Evolutionary conservation across 352 stramenopile species (phyloP).

Genomic region (Blastocystis sp.): DNA sequence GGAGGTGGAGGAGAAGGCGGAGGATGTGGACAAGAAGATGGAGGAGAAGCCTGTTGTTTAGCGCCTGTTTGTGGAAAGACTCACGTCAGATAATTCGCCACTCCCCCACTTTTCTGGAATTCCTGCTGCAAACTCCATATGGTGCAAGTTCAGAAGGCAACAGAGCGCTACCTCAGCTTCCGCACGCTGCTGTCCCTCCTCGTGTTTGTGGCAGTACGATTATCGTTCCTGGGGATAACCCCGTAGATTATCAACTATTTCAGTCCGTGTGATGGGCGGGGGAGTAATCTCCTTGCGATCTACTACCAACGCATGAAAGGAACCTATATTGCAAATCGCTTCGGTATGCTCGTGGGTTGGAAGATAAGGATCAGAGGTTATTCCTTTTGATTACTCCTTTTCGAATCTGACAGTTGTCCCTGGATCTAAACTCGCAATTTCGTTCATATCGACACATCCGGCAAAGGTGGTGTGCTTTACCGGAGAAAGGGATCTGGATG

Average conservation of each 20-base stretch:
- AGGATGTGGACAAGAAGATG: background rate
- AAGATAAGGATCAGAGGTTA: background rate
- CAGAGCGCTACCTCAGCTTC: background rate
- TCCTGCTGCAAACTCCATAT: too few relatives aligned
- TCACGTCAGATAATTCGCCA: too few relatives aligned
- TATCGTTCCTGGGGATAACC: background rate
- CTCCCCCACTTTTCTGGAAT: too few relatives aligned
- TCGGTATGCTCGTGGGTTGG: background rate
- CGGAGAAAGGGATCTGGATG: background rate
- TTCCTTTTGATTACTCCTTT: slow-evolving; percentile 52
- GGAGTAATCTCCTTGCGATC: slow-evolving; percentile 58
- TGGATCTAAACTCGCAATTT: background rate
- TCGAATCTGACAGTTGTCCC: slow-evolving; percentile 38
- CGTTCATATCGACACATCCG: slow-evolving; percentile 22
- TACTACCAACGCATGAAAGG: slow-evolving; percentile 17
- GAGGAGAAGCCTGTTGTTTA: background rate
- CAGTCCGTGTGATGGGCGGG: slow-evolving; percentile 47
- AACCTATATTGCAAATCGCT: slow-evolving; percentile 14
- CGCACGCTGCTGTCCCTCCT: background rate
- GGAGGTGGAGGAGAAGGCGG: slow-evolving; percentile 11
- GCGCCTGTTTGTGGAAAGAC: too few relatives aligned
- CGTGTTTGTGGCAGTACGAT: slow-evolving; percentile 29
- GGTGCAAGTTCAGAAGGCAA: background rate
- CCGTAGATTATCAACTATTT: slow-evolving; percentile 39
- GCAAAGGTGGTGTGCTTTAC: slow-evolving; percentile 60